A percentile compares a stretch with the other conserved stretches of the same genome.
Conservation (phyloP, 208 protist species). For the Acanthamoeba triangularis region DNA sequence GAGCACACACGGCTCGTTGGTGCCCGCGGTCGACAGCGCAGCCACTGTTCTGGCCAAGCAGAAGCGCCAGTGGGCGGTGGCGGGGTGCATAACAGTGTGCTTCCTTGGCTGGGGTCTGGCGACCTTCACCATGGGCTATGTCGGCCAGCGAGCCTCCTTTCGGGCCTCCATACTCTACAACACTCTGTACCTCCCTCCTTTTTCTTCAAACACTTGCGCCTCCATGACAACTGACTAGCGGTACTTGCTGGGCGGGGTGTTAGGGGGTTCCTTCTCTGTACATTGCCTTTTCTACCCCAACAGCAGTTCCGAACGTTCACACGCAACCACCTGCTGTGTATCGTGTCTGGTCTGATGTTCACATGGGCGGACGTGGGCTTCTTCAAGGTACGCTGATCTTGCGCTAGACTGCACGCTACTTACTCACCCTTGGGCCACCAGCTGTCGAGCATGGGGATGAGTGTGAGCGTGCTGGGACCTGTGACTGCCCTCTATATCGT, state of each 20-base stretch:
- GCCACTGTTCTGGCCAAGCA: neutral
- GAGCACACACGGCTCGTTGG: neutral
- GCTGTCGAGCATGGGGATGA: constrained; percentile 49
- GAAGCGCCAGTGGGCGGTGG: neutral
- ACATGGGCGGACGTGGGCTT: constrained; percentile 65
- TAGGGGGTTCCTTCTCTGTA: constrained; percentile 59
- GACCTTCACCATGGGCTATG: constrained; percentile 67
- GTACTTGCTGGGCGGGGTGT: too few species aligned
- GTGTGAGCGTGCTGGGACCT: constrained; percentile 66
- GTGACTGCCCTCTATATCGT: constrained; percentile 60
- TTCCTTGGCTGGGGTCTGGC: constrained; percentile 71
- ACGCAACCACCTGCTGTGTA: neutral
- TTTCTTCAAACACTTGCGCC: too few species aligned
- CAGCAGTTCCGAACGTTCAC: constrained; percentile 2
- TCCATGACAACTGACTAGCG: too few species aligned
- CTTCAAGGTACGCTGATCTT: constrained; percentile 64
- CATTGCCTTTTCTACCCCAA: constrained; percentile 58
- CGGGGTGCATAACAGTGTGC: neutral
- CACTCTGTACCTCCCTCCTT: constrained; percentile 55
- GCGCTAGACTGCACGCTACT: too few species aligned
- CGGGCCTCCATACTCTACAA: constrained; percentile 55
- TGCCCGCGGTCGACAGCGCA: neutral
- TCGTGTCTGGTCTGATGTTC: constrained; percentile 43
- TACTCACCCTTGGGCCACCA: neutral
- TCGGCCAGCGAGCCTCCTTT: constrained; percentile 1